Percentiles rank a stretch among this genome's conserved stretches.
Evolutionary conservation across 2,329 filamentous ascomycete species (phyloP).

Genomic region (Colletotrichum sidae): DNA sequence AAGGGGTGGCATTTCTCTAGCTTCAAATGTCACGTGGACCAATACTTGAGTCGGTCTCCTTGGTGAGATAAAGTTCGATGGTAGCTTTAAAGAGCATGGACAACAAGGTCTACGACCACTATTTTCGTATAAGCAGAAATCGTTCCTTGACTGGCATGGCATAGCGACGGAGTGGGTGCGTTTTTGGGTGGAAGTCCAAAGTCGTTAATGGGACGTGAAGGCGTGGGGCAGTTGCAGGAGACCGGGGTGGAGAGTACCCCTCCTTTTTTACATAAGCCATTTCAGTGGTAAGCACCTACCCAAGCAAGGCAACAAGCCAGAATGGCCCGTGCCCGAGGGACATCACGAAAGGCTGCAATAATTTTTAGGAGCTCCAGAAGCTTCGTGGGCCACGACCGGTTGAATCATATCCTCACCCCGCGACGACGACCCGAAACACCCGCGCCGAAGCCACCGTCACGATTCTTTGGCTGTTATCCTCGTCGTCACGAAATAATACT

Average conservation of each 20-base stretch:
- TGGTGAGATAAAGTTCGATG: too few relatives aligned
- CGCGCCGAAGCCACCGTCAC: constrained; percentile 2
- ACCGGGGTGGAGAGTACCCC: constrained; percentile 23
- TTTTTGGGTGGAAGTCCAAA: too few relatives aligned
- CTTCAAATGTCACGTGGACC: too few relatives aligned
- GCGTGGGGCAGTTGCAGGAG: constrained; percentile 11
- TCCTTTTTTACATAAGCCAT: constrained; percentile 37
- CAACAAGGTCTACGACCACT: too few relatives aligned
- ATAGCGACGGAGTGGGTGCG: too few relatives aligned
- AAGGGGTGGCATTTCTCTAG: too few relatives aligned
- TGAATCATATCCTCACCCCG: constrained; percentile 25
- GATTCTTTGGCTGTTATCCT: background rate
- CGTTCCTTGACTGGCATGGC: too few relatives aligned
- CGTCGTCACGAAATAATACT: constrained; percentile 9
- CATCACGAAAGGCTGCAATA: constrained; percentile 57
- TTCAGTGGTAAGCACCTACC: background rate
- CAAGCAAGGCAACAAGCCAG: constrained; percentile 26
- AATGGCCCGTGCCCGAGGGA: constrained; percentile 39
- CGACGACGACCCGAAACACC: constrained; percentile 26
- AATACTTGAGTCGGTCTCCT: too few relatives aligned
- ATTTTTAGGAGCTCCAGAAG: constrained; percentile 63
- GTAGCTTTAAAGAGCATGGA: too few relatives aligned
- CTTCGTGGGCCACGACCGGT: constrained; percentile 45
- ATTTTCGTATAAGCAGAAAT: too few relatives aligned
- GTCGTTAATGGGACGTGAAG: too few relatives aligned